Evolutionary conservation across 352 stramenopile species (phyloP).

Genomic region (Globisporangium uncinulatum): DNA sequence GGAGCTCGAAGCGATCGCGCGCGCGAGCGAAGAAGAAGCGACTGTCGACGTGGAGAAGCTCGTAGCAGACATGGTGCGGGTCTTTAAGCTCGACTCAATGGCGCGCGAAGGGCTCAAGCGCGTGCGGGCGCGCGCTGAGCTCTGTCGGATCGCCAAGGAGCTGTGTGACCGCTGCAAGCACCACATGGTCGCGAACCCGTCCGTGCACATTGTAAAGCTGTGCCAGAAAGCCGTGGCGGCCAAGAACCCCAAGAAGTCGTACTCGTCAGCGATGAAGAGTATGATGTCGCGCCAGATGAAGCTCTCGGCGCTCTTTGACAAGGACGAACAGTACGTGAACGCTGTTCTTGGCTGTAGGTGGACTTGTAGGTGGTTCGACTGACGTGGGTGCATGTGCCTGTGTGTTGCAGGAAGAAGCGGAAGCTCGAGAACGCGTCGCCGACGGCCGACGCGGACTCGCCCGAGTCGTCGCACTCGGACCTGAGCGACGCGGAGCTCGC

Average conservation of each 20-base stretch:
- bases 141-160: constrained; percentile 73
- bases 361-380: neutral
- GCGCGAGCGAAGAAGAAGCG: constrained; percentile 50
- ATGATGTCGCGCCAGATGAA: constrained; percentile 85
- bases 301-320: constrained; percentile 62
- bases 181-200: constrained; percentile 80
- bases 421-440: constrained; percentile 61
- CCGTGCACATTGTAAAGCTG: constrained; percentile 78
- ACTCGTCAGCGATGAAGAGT: constrained; percentile 82
- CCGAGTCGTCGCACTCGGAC: constrained; percentile 56
- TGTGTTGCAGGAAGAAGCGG: constrained; percentile 59
- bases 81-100: constrained; percentile 83
- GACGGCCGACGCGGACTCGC: constrained; percentile 56
- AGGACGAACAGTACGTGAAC: constrained; percentile 51
- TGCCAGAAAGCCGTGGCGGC: constrained; percentile 66
- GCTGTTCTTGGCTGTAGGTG: constrained; percentile 11
- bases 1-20: constrained; percentile 49
- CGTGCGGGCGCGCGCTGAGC: constrained; percentile 43
- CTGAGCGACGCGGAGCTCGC: constrained; percentile 78
- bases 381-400: neutral
- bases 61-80: constrained; percentile 52
- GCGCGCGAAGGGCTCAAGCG: constrained; percentile 61
- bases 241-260: constrained; percentile 74
- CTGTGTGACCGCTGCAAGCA: constrained; percentile 71
- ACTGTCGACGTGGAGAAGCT: constrained; percentile 48